Base-by-base conservation (phyloP, 1,139 yeast genomes). In the Candida dubliniensis region DNA sequence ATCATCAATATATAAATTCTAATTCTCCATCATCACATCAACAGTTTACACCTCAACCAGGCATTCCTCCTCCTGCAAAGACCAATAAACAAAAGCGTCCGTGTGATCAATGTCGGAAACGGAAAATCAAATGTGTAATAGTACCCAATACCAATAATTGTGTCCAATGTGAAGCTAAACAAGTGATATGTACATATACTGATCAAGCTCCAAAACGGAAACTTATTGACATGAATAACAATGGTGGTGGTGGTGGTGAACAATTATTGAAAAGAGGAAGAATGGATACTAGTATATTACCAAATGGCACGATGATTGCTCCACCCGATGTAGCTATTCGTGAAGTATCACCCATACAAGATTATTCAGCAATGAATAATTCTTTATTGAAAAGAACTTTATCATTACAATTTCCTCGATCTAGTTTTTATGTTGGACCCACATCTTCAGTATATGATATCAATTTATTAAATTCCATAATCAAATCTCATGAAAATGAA, bases 381-480 rank as follows among this genome's bases (percentile, higher is more conserved):
- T 71, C 77, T 11, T 55, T 71, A 8, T 57, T 72, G 43, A 71
- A 69, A 51, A 73, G 71, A 48, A 74, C 78, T 1, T 59, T 73
- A 10, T 69, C 76, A 10, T 60, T 81, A 36, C 91, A 84, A 55
- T 84, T 80, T 53, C 93, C 95, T 1, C 66, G 93, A 45, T 84
- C 91, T 0, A 82, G 89, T 31, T 85, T 84, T 57, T 84, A 81
- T 55, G 81, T 85, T 26, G 95, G 95, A 0, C 81, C 90, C 1
- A 83, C 90, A 0, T 83, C 90, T 1, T 69, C 67, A 31, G 70
- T 82, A 40, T 84, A 79, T 58, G 93, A 85, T 60, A 67, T 77
- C 10, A 71, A 76, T 37, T 66, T 85, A 15, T 61, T 85, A 18
- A 79, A 82, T 47, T 63, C 73, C 41, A 79, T 84, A 63, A 58